phyloP scores from a whole-genome alignment of 345 rosid genomes.

The Reutealis trisperma region DNA sequence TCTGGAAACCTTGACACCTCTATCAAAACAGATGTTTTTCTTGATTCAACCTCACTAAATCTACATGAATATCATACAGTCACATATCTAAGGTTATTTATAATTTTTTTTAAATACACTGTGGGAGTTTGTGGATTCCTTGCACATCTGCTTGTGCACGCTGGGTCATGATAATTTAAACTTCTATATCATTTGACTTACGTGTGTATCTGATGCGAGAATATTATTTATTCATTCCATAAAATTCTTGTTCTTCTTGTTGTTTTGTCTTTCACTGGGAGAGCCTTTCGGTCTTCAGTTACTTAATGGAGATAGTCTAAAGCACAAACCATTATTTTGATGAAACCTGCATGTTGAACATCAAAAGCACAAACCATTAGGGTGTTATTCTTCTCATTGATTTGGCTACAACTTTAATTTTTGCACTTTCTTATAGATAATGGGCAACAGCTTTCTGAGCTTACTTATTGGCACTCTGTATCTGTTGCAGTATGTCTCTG shows the following conservation, averaged over 20 bases:
- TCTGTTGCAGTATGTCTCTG: neutral
- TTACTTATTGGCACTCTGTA: neutral
- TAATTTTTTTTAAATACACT: neutral
- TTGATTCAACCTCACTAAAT: no score
- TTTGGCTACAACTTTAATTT: conserved; percentile 1
- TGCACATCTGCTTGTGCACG: neutral
- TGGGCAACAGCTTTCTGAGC: neutral
- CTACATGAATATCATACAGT: no score
- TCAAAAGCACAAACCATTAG: neutral
- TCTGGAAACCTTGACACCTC: no score
- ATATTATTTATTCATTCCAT: neutral
- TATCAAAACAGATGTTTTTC: no score
- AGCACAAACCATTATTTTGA: no score
- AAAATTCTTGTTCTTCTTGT: neutral
- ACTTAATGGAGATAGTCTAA: no score
- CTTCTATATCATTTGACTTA: neutral
- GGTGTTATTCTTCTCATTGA: no score
- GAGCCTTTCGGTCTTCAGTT: no score
- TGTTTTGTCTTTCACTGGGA: neutral
- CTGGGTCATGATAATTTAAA: neutral
- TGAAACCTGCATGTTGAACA: neutral
- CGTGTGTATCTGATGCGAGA: neutral
- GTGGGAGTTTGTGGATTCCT: neutral
- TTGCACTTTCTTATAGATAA: neutral
- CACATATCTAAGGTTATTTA: no score